phyloP scores from a whole-genome alignment of 2,329 filamentous ascomycete species.

The Ceratocystis eucalypticola region DNA sequence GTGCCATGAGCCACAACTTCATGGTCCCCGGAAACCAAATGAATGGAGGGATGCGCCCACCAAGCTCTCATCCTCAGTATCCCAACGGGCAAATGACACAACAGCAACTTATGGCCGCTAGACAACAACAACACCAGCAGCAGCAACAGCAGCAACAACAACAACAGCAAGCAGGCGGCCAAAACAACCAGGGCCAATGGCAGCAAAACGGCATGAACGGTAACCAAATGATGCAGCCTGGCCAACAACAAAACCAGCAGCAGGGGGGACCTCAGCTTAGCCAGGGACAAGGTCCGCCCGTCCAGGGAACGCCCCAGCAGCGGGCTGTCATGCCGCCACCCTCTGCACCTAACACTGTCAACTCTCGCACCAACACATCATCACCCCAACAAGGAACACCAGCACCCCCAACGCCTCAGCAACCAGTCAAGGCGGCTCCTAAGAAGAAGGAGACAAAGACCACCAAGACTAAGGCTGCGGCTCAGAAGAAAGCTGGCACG shows the following conservation, averaged over 20 bases:
- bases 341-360: constrained; percentile 43
- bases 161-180: constrained; percentile 26
- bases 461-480: constrained; percentile 49
- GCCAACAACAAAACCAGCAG: constrained; percentile 25
- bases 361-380: constrained; percentile 41
- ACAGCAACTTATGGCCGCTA: constrained; percentile 45
- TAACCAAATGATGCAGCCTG: constrained; percentile 29
- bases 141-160: constrained; percentile 24
- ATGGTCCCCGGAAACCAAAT: constrained; percentile 42
- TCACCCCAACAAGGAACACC: constrained; percentile 53
- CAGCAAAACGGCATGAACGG: constrained; percentile 33
- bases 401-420: constrained; percentile 58
- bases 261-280: constrained; percentile 24
- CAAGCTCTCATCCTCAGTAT: constrained; percentile 49
- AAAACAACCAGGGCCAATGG: constrained; percentile 28
- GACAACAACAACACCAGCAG: constrained; percentile 26
- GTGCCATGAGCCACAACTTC: constrained; percentile 40
- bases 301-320: constrained; percentile 60
- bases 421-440: constrained; percentile 56
- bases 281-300: constrained; percentile 33
- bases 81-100: constrained; percentile 47
- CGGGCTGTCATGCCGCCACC: constrained; percentile 51
- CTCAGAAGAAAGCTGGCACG: constrained; percentile 49
- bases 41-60: constrained; percentile 51
- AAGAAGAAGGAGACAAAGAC: constrained; percentile 63